phyloP scores from a whole-genome alignment of 345 rosid species.

The Abelmoschus esculentus region DNA sequence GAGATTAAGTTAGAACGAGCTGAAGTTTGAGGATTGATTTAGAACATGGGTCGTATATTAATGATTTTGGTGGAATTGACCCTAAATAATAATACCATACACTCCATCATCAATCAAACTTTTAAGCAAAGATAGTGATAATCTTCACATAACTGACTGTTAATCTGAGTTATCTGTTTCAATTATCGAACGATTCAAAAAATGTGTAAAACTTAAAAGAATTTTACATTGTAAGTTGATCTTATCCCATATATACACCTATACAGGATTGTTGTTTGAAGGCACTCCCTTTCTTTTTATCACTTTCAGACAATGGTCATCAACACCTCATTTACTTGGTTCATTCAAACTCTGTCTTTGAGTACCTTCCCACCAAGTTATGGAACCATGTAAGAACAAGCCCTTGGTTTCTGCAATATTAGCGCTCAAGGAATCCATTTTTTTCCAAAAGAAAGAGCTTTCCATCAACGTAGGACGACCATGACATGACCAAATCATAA shows the following conservation, averaged over 20 bases:
- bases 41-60: neutral
- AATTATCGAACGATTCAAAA: no score
- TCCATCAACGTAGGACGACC: neutral
- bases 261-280: no score
- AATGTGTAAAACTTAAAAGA: no score
- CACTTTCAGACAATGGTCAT: conserved; percentile 25
- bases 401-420: conserved; percentile 46
- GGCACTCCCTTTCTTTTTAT: neutral
- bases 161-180: no score
- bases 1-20: neutral
- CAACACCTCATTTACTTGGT: conserved; percentile 29
- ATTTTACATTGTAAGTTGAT: no score
- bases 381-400: conserved; percentile 5
- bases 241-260: no score
- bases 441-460: neutral
- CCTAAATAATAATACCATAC: neutral
- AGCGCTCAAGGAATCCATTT: conserved; percentile 64
- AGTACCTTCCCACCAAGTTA: conserved; percentile 41
- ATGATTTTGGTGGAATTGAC: neutral
- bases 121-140: conserved; percentile 35
- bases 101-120: conserved; percentile 14
- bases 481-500: neutral
- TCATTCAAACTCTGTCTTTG: conserved; percentile 27
- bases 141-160: no score
- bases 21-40: neutral